Base-by-base conservation (phyloP, 371 early-diverging fungal species). In the Rhizopus sp. region DNA sequence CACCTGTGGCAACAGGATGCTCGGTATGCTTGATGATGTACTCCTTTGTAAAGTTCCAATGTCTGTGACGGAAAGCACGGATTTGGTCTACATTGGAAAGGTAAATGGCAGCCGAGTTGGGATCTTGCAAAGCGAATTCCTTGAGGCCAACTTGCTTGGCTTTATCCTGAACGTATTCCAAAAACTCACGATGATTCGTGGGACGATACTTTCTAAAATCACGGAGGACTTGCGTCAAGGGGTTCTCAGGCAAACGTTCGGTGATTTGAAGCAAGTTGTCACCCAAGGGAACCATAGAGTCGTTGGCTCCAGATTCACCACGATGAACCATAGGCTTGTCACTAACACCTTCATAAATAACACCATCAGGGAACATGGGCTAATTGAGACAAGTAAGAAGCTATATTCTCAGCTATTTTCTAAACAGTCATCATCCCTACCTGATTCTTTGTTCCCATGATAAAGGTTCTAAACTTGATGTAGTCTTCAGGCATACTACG, bases 281-380 rank as follows among this genome's bases (percentile, higher is more conserved):
- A 40, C 80, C 84, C 52, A 90, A 77, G 13, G 94, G 94, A 34
- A 94, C 83, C 71, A 94, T 92, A 4, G 85, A 86, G 57, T 93
- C 93, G 72, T 93, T 94, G 42, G 93, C 92, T 16, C 94, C 94
- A 13, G 85, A 83, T 57, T 93, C 94, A 30, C 94, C 94, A 57
- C 94, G 81, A 67, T 87, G 92, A 61, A 68, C 77, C 35, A 83
- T 70, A 7, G 87, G 85, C 31, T 75, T 50, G 33, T 83, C 83
- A 17, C 78, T 77, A 8, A 88, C 84, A 46, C 88, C 91, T 70
- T 94, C 94, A 63, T 90, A 94, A 55, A 91, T 71, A 40, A 94
- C 80, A 40, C 94, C 94, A 40, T 88, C 81, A 60, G 89, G 91
- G 77, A 93, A 93, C 91, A 93, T 91, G 47, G 93, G 88, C 81